Conservation (phyloP, 129 eudicot species). For the Tagetes patula region DNA sequence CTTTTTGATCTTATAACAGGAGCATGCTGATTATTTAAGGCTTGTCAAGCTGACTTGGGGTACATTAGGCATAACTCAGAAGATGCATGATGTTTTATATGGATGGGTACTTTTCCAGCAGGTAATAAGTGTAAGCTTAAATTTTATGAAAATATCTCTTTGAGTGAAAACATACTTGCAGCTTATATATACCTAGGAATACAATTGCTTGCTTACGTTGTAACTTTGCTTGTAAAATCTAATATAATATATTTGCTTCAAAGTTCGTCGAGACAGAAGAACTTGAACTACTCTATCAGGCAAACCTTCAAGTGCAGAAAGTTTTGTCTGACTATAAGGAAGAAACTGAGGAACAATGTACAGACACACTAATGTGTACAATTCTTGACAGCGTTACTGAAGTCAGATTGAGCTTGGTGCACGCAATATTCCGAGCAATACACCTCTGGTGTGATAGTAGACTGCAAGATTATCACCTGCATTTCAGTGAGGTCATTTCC, state of each 20-base stretch:
- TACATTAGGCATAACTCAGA: slow-evolving; percentile 78
- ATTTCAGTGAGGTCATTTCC: slow-evolving; percentile 69
- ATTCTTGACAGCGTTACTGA: slow-evolving; percentile 34
- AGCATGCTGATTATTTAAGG: slow-evolving; percentile 69
- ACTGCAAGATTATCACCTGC: slow-evolving; percentile 85
- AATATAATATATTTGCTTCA: slow-evolving; percentile 31
- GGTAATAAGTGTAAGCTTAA: slow-evolving; percentile 44
- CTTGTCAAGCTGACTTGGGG: slow-evolving; percentile 85
- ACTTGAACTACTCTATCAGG: slow-evolving; percentile 59
- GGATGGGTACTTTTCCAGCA: slow-evolving; percentile 96
- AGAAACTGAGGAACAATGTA: slow-evolving; percentile 51
- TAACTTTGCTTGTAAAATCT: slow-evolving; percentile 6
- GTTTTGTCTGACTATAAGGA: slow-evolving; percentile 42
- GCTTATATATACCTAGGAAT: background rate
- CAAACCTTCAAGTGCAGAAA: slow-evolving; percentile 56
- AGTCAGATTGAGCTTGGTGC: slow-evolving; percentile 50
- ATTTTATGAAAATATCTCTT: background rate
- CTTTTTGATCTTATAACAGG: slow-evolving; percentile 45
- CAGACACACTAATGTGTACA: slow-evolving; percentile 46
- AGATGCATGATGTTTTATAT: slow-evolving; percentile 68
- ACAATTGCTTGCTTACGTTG: background rate
- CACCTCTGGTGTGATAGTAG: slow-evolving; percentile 67
- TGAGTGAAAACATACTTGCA: background rate
- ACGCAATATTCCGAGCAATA: slow-evolving; percentile 62
- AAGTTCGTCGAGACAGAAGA: slow-evolving; percentile 75